Evolutionary conservation across 192 early-diverging fungal genomes (phyloP).

Genomic region (Funneliformis mosseae): DNA sequence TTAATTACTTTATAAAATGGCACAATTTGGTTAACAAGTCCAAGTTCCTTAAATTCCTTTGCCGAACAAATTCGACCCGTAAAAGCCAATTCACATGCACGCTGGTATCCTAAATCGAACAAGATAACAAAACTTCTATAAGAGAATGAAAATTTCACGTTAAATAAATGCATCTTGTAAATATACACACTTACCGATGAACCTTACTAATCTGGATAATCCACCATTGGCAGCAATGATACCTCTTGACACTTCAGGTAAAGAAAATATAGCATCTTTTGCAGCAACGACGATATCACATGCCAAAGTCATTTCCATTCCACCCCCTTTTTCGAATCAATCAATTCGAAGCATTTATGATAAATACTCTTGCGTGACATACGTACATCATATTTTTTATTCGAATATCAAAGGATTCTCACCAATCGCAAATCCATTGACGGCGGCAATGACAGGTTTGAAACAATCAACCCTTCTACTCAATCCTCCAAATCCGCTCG

Average conservation of each 20-base stretch:
- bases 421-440: conserved; percentile 49
- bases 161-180: background rate
- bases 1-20: background rate
- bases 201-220: conserved; percentile 38
- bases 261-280: conserved; percentile 41
- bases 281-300: conserved; percentile 48
- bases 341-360: background rate
- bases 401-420: background rate
- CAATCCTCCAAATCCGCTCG: conserved; percentile 43
- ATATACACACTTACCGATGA: conserved; percentile 24
- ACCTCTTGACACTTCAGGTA: conserved; percentile 50
- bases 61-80: conserved; percentile 44
- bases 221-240: conserved; percentile 42
- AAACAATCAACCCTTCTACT: conserved; percentile 37
- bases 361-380: too few relatives aligned
- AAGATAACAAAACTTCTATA: background rate
- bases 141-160: background rate
- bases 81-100: conserved; percentile 43
- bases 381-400: too few relatives aligned
- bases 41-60: conserved; percentile 41
- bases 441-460: conserved; percentile 52
- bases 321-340: conserved; percentile 30
- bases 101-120: conserved; percentile 33
- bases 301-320: conserved; percentile 43
- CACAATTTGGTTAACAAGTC: conserved; percentile 45